phyloP scores from a whole-genome alignment of 164 flowering plant genomes.

The Nymphaea colorata region DNA sequence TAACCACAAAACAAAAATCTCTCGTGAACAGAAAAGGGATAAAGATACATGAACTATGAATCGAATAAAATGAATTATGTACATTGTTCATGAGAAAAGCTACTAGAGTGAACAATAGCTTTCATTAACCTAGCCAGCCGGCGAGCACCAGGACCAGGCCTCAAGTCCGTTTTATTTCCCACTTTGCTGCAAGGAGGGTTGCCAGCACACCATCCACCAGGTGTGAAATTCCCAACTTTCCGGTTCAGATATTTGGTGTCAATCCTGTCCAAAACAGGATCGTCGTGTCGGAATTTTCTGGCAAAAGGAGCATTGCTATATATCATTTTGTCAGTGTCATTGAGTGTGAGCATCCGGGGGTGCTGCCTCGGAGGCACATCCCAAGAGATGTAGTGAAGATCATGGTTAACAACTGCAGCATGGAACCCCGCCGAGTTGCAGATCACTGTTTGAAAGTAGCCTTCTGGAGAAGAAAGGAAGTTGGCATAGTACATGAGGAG shows the following conservation, averaged over 20 bases:
- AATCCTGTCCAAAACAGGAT: constrained; percentile 49
- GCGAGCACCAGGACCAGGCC: constrained; percentile 54
- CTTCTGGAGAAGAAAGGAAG: constrained; percentile 80
- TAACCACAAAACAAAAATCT: too few species aligned
- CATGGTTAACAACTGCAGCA: constrained; percentile 51
- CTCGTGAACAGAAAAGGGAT: too few species aligned
- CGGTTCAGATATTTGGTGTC: constrained; percentile 45
- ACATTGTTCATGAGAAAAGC: too few species aligned
- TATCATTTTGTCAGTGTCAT: constrained; percentile 50
- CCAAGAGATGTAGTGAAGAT: constrained; percentile 79
- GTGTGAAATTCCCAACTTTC: constrained; percentile 31
- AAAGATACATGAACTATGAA: too few species aligned
- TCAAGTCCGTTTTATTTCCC: constrained; percentile 31
- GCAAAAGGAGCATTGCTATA: constrained; percentile 62
- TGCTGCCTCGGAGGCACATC: constrained; percentile 73
- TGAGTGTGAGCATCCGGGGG: constrained; percentile 49
- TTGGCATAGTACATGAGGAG: constrained; percentile 5
- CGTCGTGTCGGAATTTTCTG: constrained; percentile 49
- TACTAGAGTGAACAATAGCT: constrained; percentile 13
- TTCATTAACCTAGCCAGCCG: constrained; percentile 35
- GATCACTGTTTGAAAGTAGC: constrained; percentile 74
- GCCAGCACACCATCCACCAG: constrained; percentile 85
- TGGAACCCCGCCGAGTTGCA: constrained; percentile 65
- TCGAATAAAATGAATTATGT: too few species aligned
- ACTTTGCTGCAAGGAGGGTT: constrained; percentile 42